Conservation (phyloP, 2,329 filamentous ascomycete genomes). For the Botrytis aclada region DNA sequence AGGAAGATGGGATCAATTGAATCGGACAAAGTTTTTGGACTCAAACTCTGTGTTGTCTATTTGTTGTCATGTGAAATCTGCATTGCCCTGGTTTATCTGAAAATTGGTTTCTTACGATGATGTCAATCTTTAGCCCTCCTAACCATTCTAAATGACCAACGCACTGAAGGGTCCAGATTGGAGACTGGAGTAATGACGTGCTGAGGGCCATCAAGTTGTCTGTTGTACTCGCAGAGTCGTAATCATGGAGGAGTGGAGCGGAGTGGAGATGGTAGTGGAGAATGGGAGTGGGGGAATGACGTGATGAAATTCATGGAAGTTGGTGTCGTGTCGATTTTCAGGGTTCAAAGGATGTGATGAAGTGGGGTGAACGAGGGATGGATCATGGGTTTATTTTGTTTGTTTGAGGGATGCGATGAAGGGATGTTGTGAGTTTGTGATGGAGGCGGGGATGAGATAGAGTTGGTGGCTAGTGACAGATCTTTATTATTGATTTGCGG, state of each 20-base stretch:
- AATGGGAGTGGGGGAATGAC: not conserved
- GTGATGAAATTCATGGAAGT: not conserved
- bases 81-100: not conserved
- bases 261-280: not conserved
- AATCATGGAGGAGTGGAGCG: not conserved
- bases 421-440: not conserved
- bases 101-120: not conserved
- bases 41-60: not conserved
- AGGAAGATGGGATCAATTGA: not conserved
- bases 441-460: not conserved
- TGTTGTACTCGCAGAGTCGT: not conserved
- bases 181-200: not conserved
- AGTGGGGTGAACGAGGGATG: not conserved
- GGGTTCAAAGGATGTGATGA: not conserved
- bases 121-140: not conserved
- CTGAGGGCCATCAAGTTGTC: not conserved
- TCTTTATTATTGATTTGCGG: not conserved
- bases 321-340: not conserved
- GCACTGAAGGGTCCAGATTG: not conserved
- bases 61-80: not conserved
- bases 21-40: not conserved
- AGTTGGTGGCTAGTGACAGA: not conserved
- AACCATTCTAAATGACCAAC: not conserved
- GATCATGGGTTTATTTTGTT: not conserved
- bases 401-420: not conserved